These are phyloP conservation scores for Drosera capensis DNA, from an alignment of 148 eudicot genomes.

Conservation along the genomic window DNA sequence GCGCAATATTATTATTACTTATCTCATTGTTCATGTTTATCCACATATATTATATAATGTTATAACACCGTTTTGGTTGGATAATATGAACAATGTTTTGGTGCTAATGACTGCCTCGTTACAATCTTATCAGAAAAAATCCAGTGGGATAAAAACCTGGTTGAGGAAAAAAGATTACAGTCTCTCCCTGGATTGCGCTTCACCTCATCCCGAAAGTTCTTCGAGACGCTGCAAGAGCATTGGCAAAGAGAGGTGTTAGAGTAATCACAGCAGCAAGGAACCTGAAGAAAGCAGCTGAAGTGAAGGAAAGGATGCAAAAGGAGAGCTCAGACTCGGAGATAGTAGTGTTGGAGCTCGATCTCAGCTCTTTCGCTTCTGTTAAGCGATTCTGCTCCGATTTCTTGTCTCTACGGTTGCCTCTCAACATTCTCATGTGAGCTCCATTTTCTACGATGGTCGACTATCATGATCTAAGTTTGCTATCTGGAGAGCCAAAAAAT, in stretches of 20 bases:
- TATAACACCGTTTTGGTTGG: no score
- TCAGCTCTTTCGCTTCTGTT: conserved; percentile 71
- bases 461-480: not conserved
- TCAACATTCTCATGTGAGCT: conserved; percentile 76
- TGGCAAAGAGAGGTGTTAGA: conserved; percentile 77
- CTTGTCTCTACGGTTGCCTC: conserved; percentile 63
- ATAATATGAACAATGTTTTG: no score
- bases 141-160: no score
- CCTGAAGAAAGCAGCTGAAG: conserved; percentile 40
- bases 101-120: no score
- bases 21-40: no score
- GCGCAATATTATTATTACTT: no score
- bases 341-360: conserved; percentile 59
- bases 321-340: conserved; percentile 54
- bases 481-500: not conserved
- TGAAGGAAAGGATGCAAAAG: conserved; percentile 35
- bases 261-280: conserved; percentile 69
- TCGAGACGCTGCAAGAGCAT: conserved; percentile 75
- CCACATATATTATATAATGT: no score
- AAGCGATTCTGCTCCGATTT: conserved; percentile 67
- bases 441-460: not conserved
- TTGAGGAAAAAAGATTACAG: no score
- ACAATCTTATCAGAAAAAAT: no score
- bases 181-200: no score
- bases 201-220: no score